A percentile compares a stretch with the other conserved stretches of the same genome.
Evolutionary conservation across 306 rosid genomes (phyloP).

Genomic region (Quercus gilva): DNA sequence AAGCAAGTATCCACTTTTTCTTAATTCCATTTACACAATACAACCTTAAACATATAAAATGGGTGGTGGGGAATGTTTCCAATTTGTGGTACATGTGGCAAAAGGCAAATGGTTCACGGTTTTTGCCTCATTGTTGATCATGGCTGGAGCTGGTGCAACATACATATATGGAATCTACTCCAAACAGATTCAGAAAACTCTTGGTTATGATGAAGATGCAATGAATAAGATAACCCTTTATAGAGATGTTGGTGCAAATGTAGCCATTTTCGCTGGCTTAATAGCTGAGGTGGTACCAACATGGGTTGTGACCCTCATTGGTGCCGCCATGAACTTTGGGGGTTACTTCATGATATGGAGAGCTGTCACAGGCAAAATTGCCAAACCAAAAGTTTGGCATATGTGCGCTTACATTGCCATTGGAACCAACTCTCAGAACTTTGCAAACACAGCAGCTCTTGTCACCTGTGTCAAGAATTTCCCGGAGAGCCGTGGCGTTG

Average conservation of each 20-base stretch:
- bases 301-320: constrained; percentile 46
- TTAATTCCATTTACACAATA: neutral
- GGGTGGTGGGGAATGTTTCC: neutral
- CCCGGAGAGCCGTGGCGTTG: constrained; percentile 51
- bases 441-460: constrained; percentile 42
- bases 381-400: constrained; percentile 44
- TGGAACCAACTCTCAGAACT: constrained; percentile 44
- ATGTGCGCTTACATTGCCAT: constrained; percentile 44
- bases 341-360: constrained; percentile 53
- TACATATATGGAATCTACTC: constrained; percentile 42
- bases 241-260: constrained; percentile 46
- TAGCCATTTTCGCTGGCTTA: constrained; percentile 40
- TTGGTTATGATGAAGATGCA: constrained; percentile 42
- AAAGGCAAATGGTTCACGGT: constrained; percentile 48
- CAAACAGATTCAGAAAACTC: constrained; percentile 25
- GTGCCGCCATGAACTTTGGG: constrained; percentile 42
- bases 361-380: constrained; percentile 30
- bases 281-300: constrained; percentile 43
- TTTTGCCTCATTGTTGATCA: constrained; percentile 42
- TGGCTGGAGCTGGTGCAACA: constrained; percentile 50
- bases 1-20: no score
- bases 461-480: constrained; percentile 44
- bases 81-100: constrained; percentile 6
- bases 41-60: neutral
- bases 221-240: constrained; percentile 31